Conservation (phyloP, 2,329 filamentous ascomycete genomes). For the Zymoseptoria tritici region DNA sequence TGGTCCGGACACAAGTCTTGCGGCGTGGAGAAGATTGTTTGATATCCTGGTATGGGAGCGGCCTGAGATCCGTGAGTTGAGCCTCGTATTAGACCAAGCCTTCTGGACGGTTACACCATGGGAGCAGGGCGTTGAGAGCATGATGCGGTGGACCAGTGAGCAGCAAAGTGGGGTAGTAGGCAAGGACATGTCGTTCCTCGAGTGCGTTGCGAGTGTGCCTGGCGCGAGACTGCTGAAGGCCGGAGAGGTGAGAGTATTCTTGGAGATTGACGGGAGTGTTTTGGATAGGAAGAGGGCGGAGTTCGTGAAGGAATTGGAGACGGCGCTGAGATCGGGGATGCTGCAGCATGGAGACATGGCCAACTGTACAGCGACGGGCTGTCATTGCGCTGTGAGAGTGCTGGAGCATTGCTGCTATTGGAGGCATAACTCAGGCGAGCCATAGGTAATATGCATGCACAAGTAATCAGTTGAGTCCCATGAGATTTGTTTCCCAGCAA, state of each 20-base stretch:
- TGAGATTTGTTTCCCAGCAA: no score
- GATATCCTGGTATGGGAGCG: slow-evolving; percentile 1
- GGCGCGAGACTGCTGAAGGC: slow-evolving; percentile 4
- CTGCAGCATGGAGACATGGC: not conserved
- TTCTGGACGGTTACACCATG: slow-evolving; percentile 4
- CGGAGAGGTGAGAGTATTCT: slow-evolving; percentile 7
- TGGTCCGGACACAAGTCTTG: slow-evolving; percentile 5
- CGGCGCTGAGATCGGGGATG: not conserved
- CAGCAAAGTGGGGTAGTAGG: no score
- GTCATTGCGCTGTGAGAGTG: not conserved
- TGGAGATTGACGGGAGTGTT: slow-evolving; percentile 1
- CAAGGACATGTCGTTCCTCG: not conserved
- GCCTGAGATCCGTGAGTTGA: slow-evolving; percentile 4
- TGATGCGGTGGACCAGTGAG: slow-evolving; percentile 2
- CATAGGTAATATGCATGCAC: no score
- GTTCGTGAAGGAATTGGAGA: not conserved
- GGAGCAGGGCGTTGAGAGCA: not conserved
- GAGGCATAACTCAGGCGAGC: not conserved
- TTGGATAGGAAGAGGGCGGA: not conserved
- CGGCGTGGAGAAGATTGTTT: slow-evolving; percentile 6
- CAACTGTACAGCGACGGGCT: not conserved
- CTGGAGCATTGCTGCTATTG: not conserved
- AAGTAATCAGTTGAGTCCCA: no score
- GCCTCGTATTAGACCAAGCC: slow-evolving; percentile 4
- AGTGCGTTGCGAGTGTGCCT: slow-evolving; percentile 4